Base-by-base conservation (phyloP, 352 stramenopile species). In the Phytopythium sindhum region DNA sequence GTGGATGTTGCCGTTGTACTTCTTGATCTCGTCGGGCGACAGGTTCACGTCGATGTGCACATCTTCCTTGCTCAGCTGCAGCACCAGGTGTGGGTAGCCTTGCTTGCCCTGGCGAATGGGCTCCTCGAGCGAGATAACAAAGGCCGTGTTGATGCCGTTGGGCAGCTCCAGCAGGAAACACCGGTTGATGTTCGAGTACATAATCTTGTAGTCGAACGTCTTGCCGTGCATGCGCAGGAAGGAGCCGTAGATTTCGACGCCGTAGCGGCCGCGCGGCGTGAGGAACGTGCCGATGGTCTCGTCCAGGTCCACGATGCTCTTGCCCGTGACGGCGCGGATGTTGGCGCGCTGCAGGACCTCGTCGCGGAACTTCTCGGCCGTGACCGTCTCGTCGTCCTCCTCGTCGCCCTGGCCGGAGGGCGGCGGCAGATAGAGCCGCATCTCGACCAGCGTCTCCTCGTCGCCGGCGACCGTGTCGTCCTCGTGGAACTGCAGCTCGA, bases 171-270 rank as follows among this genome's bases (percentile, higher is more conserved):
- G 76, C 28, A 99, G 67, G 69, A 99, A 99, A 57, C 99, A 96
- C 31, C 97, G 91, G 65, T 97, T 98, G 73, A 99, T 99, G 76
- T 99, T 98, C 59, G 98, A 97, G 86, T 99, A 99, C 80, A 97
- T 94, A 73, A 99, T 99, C 82, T 99, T 99, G 91, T 99, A 99
- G 87, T 99, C 97, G 77, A 99, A 99, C 67, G 97, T 99, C 70
- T 97, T 97, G 71, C 96, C 96, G 65, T 96, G 85, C 86, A 99
- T 99, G 54, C 97, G 95, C 68, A 99, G 78, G 76, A 98, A 99
- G 12, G 86, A 95, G 56, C 86, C 84, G 80, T 99, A 99, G 73
- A 99, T 93, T 78, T 99, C 96, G 61, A 99, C 95, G 9, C 87
- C 90, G 68, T 99, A 99, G 65, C 96, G 88, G 48, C 98, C 98